Evolutionary conservation across 495 filamentous ascomycete genomes (phyloP).

Genomic region (Penicillium pulvis): DNA sequence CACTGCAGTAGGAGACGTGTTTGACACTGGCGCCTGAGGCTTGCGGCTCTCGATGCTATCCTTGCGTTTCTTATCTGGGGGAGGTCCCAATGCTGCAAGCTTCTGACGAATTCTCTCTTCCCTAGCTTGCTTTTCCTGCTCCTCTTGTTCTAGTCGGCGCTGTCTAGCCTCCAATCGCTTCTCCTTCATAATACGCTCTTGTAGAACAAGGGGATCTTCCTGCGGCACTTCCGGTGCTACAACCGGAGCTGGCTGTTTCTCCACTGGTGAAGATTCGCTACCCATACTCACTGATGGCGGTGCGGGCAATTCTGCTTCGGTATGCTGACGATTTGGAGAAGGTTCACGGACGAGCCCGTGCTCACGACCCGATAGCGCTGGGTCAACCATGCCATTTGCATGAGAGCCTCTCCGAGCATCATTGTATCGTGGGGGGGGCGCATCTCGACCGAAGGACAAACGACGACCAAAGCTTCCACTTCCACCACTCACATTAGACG

Average conservation of each 20-base stretch:
- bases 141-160: conserved; percentile 79
- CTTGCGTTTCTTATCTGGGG: conserved; percentile 57
- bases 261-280: conserved; percentile 46
- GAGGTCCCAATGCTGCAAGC: conserved; percentile 72
- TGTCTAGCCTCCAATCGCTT: conserved; percentile 74
- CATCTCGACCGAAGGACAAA: conserved; percentile 55
- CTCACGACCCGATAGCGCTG: conserved; percentile 32
- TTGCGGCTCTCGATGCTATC: conserved; percentile 35
- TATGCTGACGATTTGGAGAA: conserved; percentile 29
- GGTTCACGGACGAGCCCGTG: conserved; percentile 26
- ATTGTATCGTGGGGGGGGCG: conserved; percentile 46
- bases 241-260: conserved; percentile 25
- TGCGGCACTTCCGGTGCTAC: conserved; percentile 37
- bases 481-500: conserved; percentile 93
- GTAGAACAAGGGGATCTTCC: conserved; percentile 64
- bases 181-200: conserved; percentile 86
- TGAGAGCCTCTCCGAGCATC: conserved; percentile 51
- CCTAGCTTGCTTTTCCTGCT: conserved; percentile 73
- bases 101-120: conserved; percentile 83
- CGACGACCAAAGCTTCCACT: conserved; percentile 69
- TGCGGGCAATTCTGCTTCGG: conserved; percentile 44
- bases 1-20: conserved; percentile 20
- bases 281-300: conserved; percentile 49
- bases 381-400: conserved; percentile 43
- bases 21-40: conserved; percentile 23